Evolutionary conservation across 176 grass and related monocot species (phyloP), one percentile per base, ranked within the genome.

Genomic region (Aegilops longissima): DNA sequence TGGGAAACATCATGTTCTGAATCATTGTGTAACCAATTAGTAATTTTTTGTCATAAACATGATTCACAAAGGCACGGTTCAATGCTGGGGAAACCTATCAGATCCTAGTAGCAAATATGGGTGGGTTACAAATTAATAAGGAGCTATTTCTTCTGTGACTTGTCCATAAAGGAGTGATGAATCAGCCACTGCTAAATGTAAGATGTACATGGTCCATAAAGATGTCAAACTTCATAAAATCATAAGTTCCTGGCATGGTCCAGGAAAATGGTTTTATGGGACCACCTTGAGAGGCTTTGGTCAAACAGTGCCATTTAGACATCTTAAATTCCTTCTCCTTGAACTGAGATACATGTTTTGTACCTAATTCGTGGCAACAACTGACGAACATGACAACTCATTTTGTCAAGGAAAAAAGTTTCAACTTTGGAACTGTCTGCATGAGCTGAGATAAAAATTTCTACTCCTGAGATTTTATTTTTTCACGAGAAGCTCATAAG

Each of bases 401-500:
- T 13, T 59, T 38, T 13, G 49, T 78, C 30, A 82, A 24, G 49
- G 36, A 12, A 20, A 51, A 51, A 76, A 11, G 1, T 25, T 70
- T 3, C 9, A 40, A 31, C 59, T 38, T 36, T 45, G 20, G 58
- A 73, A 81, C 40, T 61, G 66, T 72, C 64, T 86, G 21, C 27
- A 13, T 67, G 13, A 23, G 31, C 3, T 61, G 23, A 49, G 71
- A 73, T 51, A 12, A 38, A 58, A 58, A 58, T 0, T 18, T 54
- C 25, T 67, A 14, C 71, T 82, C 21, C 44, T 51, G 51, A 58
- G 35, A 62, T 31, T 83, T 44, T 73, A 10, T 73, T 42, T 27
- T n/a, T 39, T 79, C 51, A 6, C 1, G 16, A 72, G 70, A 75
- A 63, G 52, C 82, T 84, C 54, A 84, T 63, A 63, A 27, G 23